Percentiles rank a stretch among this genome's conserved stretches.
Conservation (phyloP, 106 monocot genomes). For the Chionographis japonica region DNA sequence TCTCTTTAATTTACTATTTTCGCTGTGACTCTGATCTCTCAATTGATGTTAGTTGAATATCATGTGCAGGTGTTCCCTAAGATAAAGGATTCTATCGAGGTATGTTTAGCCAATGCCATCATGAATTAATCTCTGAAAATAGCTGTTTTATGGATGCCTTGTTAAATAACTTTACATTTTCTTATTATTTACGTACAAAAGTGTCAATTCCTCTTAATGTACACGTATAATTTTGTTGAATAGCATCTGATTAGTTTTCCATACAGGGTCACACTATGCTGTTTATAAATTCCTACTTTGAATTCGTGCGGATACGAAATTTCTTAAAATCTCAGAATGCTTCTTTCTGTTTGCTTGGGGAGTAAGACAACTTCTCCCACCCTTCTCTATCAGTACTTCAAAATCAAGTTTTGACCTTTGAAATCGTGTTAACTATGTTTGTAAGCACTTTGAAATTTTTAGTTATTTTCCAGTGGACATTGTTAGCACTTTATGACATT, state of each 20-base stretch:
- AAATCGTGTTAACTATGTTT: no score
- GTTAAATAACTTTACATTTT: no score
- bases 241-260: conserved; percentile 8
- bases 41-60: conserved; percentile 4
- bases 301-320: conserved; percentile 79
- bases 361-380: conserved; percentile 52
- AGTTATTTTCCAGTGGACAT: no score
- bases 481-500: background rate
- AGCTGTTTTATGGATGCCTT: no score
- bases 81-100: conserved; percentile 91
- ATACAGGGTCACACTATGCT: conserved; percentile 86
- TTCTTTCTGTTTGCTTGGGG: conserved; percentile 90
- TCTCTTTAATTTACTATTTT: background rate
- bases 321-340: conserved; percentile 87
- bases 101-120: conserved; percentile 21
- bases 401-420: background rate
- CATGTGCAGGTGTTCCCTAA: conserved; percentile 91
- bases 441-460: no score
- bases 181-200: no score
- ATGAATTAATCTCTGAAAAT: background rate
- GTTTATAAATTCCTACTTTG: conserved; percentile 88
- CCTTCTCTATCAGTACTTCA: conserved; percentile 1
- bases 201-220: no score
- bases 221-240: no score
- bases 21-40: background rate